phyloP scores from a whole-genome alignment of 768 basidiomycete genomes.

The Kwoniella bestiolae region DNA sequence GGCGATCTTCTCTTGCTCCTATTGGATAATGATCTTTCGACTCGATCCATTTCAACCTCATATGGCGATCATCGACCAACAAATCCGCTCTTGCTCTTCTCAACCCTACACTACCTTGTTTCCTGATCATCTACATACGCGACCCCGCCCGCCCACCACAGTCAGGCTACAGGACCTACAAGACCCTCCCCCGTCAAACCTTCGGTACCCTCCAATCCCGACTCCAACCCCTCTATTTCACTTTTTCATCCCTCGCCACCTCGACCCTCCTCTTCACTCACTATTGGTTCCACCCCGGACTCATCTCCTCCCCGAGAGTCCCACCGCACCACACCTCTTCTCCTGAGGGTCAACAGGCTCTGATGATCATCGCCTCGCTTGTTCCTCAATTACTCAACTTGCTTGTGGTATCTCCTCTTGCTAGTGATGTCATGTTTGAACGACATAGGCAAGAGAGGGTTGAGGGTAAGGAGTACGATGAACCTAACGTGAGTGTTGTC shows the following conservation, averaged over 20 bases:
- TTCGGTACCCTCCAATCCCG: slow-evolving; percentile 76
- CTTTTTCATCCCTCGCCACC: slow-evolving; percentile 65
- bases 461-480: slow-evolving; percentile 71
- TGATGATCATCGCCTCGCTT: slow-evolving; percentile 38
- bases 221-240: slow-evolving; percentile 76
- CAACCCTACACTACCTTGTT: too few species aligned
- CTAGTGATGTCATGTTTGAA: slow-evolving; percentile 75
- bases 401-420: slow-evolving; percentile 72
- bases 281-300: slow-evolving; percentile 67
- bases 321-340: slow-evolving; percentile 55
- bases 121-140: too few species aligned
- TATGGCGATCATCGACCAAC: too few species aligned
- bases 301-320: slow-evolving; percentile 62
- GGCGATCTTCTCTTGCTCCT: too few species aligned
- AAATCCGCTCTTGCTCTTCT: too few species aligned
- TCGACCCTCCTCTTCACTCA: slow-evolving; percentile 62
- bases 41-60: too few species aligned
- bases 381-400: slow-evolving; percentile 66
- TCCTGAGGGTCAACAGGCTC: slow-evolving; percentile 46
- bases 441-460: slow-evolving; percentile 74
- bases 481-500: slow-evolving; percentile 64
- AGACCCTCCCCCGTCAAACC: slow-evolving; percentile 64
- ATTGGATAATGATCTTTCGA: too few species aligned
- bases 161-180: slow-evolving; percentile 40
- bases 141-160: slow-evolving; percentile 12